These are phyloP conservation scores for Cryomyces minteri DNA, from an alignment of 495 filamentous ascomycete genomes.

Conservation along the genomic window DNA sequence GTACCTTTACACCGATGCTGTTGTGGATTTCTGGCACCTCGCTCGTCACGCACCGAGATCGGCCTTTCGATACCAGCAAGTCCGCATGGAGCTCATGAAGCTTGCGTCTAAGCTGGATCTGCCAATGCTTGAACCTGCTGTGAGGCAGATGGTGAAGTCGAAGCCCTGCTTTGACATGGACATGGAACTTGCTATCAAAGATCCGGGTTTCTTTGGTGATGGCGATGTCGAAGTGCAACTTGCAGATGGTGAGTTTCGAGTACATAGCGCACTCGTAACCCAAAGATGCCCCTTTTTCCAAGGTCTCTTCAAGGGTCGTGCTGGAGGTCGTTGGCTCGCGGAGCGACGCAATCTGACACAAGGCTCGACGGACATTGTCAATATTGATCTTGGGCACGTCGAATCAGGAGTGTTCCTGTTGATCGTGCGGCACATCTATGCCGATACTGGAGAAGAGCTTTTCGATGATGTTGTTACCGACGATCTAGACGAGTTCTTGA, in stretches of 20 bases:
- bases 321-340: conserved; percentile 65
- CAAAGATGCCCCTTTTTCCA: conserved; percentile 85
- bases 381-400: conserved; percentile 72
- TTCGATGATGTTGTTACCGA: conserved; percentile 59
- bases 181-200: conserved; percentile 43
- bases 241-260: conserved; percentile 41
- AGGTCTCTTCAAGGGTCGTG: conserved; percentile 70
- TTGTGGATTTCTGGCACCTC: conserved; percentile 72
- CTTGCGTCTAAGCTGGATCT: conserved; percentile 49
- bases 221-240: conserved; percentile 64
- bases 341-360: conserved; percentile 36
- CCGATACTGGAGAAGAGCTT: conserved; percentile 59
- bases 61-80: conserved; percentile 51
- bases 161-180: conserved; percentile 44
- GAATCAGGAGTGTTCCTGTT: conserved; percentile 50
- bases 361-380: conserved; percentile 27
- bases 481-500: conserved; percentile 64
- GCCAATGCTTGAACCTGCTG: conserved; percentile 49
- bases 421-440: conserved; percentile 68
- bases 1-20: conserved; percentile 63
- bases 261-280: conserved; percentile 63
- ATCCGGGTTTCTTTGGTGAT: conserved; percentile 50
- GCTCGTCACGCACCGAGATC: conserved; percentile 40
- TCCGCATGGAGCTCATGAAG: conserved; percentile 70
- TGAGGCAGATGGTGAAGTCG: conserved; percentile 50